A percentile compares a stretch with the other conserved stretches of the same genome.
Evolutionary conservation across 176 grass and related monocot genomes (phyloP).

Genomic region (Poa annua): DNA sequence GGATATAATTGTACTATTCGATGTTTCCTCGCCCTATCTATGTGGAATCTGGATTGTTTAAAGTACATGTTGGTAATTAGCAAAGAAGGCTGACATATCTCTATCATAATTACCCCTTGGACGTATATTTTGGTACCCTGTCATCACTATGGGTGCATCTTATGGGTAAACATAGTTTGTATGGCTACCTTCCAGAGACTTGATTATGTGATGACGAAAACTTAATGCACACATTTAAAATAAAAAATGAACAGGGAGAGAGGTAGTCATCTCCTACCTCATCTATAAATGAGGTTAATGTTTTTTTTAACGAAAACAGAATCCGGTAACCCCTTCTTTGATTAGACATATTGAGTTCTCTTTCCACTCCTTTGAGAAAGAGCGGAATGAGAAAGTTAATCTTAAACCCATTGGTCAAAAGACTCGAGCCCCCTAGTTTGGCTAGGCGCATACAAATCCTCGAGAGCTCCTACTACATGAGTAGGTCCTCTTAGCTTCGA

Average conservation of each 20-base stretch:
- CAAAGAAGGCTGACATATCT: conserved; percentile 28
- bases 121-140: neutral
- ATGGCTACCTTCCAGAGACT: neutral
- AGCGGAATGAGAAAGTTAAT: too few relatives aligned
- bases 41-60: conserved; percentile 36
- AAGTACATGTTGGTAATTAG: conserved; percentile 51
- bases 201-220: neutral
- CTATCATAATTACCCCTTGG: conserved; percentile 33
- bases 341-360: too few relatives aligned
- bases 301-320: too few relatives aligned
- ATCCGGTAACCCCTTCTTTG: too few relatives aligned
- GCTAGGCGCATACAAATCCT: too few relatives aligned
- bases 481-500: too few relatives aligned
- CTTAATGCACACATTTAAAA: neutral
- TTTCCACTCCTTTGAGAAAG: too few relatives aligned
- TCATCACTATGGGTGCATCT: conserved; percentile 2
- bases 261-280: neutral
- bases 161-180: neutral
- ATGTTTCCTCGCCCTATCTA: conserved; percentile 48
- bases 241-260: neutral
- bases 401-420: too few relatives aligned
- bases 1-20: neutral
- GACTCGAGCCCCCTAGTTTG: too few relatives aligned
- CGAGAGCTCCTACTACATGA: too few relatives aligned
- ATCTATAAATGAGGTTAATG: neutral